Evolutionary conservation across 257 asterid genomes (phyloP).

Genomic region (Scutellaria barbata): DNA sequence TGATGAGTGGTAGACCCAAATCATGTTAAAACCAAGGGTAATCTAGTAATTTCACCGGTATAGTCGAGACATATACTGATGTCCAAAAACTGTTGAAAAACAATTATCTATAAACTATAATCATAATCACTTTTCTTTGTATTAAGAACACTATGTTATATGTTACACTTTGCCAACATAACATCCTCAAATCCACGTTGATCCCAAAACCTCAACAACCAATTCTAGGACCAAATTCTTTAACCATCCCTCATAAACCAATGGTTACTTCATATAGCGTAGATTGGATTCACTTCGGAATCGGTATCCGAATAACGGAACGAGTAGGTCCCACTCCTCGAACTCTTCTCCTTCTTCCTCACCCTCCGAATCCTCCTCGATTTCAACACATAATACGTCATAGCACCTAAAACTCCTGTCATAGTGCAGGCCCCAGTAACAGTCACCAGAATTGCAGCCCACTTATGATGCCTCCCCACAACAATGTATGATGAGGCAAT

Average conservation of each 20-base stretch:
- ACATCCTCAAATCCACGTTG: background rate
- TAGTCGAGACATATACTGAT: too few species aligned
- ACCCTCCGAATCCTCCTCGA: slow-evolving; percentile 57
- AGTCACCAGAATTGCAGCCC: slow-evolving; percentile 73
- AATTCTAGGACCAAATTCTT: background rate
- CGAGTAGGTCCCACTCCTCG: slow-evolving; percentile 50
- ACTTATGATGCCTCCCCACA: slow-evolving; percentile 55
- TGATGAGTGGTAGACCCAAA: too few species aligned
- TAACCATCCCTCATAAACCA: background rate
- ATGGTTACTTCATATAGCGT: slow-evolving; percentile 58
- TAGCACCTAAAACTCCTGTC: slow-evolving; percentile 65
- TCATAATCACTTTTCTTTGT: slow-evolving; percentile 1
- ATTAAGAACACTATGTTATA: background rate
- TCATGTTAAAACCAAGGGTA: too few species aligned
- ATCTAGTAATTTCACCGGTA: too few species aligned
- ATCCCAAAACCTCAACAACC: slow-evolving; percentile 9
- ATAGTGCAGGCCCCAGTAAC: slow-evolving; percentile 58
- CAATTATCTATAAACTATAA: background rate
- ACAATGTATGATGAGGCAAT: slow-evolving; percentile 70
- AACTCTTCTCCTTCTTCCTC: slow-evolving; percentile 66
- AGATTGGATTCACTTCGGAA: slow-evolving; percentile 61
- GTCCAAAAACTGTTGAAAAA: too few species aligned
- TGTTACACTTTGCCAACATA: slow-evolving; percentile 8
- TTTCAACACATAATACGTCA: slow-evolving; percentile 76
- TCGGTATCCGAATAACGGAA: slow-evolving; percentile 62